Evolutionary conservation across 2,329 filamentous ascomycete genomes (phyloP).

Genomic region (Hypoxylon sp.): DNA sequence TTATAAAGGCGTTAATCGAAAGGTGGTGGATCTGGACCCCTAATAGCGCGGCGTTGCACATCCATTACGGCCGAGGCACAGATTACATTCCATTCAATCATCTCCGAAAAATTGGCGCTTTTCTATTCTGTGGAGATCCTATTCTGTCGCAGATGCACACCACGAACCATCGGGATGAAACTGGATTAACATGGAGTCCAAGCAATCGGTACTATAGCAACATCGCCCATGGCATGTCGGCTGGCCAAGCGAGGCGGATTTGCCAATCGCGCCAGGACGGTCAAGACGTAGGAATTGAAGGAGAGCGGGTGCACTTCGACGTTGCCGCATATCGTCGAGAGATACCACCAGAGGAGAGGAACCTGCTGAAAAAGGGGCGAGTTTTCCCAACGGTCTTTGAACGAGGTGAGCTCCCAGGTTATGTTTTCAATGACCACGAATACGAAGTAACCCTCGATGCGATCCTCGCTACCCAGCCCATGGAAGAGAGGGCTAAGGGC

Average conservation of each 20-base stretch:
- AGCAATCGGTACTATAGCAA: constrained; percentile 42
- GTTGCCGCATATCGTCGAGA: neutral
- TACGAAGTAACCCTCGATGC: too few species aligned
- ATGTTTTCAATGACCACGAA: constrained; percentile 4
- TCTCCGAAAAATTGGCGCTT: constrained; percentile 39
- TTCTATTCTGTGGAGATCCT: constrained; percentile 42
- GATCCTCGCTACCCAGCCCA: too few species aligned
- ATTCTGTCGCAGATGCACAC: constrained; percentile 43
- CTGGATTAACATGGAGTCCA: neutral
- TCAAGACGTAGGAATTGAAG: neutral
- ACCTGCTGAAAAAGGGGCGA: neutral
- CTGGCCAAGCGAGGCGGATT: neutral
- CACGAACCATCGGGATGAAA: constrained; percentile 10
- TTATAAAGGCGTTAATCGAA: constrained; percentile 23
- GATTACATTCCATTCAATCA: constrained; percentile 30
- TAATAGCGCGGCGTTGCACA: constrained; percentile 27
- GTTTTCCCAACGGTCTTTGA: constrained; percentile 21
- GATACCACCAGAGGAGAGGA: constrained; percentile 7
- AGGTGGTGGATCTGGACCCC: constrained; percentile 38
- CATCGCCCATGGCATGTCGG: constrained; percentile 28
- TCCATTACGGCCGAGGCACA: constrained; percentile 41
- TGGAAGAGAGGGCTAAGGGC: neutral
- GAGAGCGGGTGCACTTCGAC: neutral
- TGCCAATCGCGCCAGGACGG: neutral
- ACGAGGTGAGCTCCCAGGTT: constrained; percentile 37